Evolutionary conservation across 495 filamentous ascomycete species (phyloP), one percentile per base, ranked within the genome.

Genomic region (Penicillium steckii): DNA sequence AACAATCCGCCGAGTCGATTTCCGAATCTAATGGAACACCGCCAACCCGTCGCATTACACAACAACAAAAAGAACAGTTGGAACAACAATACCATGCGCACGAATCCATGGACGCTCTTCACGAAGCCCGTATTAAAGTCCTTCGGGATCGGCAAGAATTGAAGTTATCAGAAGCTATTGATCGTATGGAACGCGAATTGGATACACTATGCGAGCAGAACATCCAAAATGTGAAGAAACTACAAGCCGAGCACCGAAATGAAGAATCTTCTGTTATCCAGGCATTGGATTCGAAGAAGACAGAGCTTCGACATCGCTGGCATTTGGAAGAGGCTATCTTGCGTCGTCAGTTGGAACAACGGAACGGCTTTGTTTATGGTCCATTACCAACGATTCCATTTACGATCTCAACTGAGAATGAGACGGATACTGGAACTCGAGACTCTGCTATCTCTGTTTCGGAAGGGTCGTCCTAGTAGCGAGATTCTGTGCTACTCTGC

Each of bases 121-220:
- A 92, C 56, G 77, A 84, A 40, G 74, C 82, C 15, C 84, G 85
- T 50, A 89, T 94, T 69, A 90, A 93, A 53, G 88, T 92, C 1
- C 79, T 94, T 49, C 77, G 89, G 6, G 89, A 90, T 49, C 83
- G 83, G 40, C 89, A 94, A 58, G 84, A 84, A 3, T 80, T 85
- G 55, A 75, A 84, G 43, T 73, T 88, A 52, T 84, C 88, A 56
- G 82, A 85, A 52, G 73, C 90, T 4, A 70, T 82, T 3, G 76
- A 76, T 25, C 79, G 85, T 22, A 87, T 91, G 68, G 80, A 81
- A 44, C 68, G 68, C 21, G 88, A 94, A 66, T 67, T 87, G 24
- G 70, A 80, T 3, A 67, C 67, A 9, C 52, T 89, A 38, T 69
- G 71, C 10, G 75, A 76, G n/a, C 76, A 76, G 49, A 76, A 81